Evolutionary conservation across 345 rosid genomes (phyloP).

Genomic region (Gossypium rotundifolium): DNA sequence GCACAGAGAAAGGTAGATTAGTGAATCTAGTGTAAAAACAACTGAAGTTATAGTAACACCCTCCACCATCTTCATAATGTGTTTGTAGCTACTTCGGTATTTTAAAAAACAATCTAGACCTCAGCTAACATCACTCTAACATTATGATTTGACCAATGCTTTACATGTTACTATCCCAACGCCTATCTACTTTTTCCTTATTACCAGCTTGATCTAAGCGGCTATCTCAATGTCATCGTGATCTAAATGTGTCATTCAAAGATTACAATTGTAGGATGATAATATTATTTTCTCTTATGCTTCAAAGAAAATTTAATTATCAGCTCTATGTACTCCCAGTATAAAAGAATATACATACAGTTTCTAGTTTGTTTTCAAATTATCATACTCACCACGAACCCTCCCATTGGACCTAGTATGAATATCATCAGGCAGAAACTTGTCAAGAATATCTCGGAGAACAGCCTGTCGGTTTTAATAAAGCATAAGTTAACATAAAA

Average conservation of each 20-base stretch:
- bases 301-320: background rate
- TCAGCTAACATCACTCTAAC: background rate
- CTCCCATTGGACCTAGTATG: slow-evolving; percentile 80
- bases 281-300: background rate
- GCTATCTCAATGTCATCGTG: background rate
- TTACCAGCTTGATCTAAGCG: background rate
- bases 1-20: background rate
- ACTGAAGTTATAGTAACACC: background rate
- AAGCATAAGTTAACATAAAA: background rate
- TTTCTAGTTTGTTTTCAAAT: background rate
- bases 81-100: background rate
- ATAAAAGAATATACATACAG: background rate
- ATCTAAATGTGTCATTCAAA: background rate
- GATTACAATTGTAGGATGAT: background rate
- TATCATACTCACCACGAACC: slow-evolving; percentile 63
- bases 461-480: slow-evolving; percentile 51
- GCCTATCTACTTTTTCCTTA: background rate
- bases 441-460: slow-evolving; percentile 63
- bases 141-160: background rate
- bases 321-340: background rate
- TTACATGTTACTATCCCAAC: background rate
- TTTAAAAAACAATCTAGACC: background rate
- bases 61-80: background rate
- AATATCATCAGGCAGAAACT: slow-evolving; percentile 72
- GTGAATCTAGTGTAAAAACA: background rate